Conservation (phyloP, 2,329 filamentous ascomycete species). For the Aspergillus sp. region DNA sequence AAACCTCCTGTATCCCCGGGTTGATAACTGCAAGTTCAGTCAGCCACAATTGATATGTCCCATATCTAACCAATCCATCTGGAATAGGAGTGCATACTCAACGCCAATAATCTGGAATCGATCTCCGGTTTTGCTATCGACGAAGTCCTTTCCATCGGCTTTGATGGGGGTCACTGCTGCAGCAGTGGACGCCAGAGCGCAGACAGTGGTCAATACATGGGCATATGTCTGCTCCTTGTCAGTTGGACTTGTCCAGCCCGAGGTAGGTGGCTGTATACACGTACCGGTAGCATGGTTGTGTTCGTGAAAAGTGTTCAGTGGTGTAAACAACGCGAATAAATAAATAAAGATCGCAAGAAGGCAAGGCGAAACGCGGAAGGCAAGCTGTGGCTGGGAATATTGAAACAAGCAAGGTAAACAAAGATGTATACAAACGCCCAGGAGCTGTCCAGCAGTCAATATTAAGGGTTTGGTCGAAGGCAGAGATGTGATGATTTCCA, state of each 20-base stretch:
- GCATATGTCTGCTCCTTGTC: constrained; percentile 18
- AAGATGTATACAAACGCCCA: no score
- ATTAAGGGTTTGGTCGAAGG: no score
- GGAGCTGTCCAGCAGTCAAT: no score
- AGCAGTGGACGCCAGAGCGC: constrained; percentile 38
- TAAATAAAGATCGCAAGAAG: no score
- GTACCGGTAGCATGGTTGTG: constrained; percentile 4
- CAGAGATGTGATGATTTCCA: no score
- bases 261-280: not conserved
- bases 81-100: constrained; percentile 37
- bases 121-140: constrained; percentile 50
- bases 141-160: constrained; percentile 53
- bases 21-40: constrained; percentile 43
- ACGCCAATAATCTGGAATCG: constrained; percentile 57
- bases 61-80: not conserved
- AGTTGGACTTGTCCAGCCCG: not conserved
- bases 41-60: constrained; percentile 8
- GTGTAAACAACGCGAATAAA: no score
- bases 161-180: constrained; percentile 49
- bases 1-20: constrained; percentile 55
- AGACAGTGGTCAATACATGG: constrained; percentile 32
- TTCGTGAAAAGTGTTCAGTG: no score
- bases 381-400: no score
- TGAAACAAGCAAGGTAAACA: no score
- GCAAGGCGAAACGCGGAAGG: no score